Conservation (phyloP, 139 green algal genomes). For the Picochlorum costavermella region DNA sequence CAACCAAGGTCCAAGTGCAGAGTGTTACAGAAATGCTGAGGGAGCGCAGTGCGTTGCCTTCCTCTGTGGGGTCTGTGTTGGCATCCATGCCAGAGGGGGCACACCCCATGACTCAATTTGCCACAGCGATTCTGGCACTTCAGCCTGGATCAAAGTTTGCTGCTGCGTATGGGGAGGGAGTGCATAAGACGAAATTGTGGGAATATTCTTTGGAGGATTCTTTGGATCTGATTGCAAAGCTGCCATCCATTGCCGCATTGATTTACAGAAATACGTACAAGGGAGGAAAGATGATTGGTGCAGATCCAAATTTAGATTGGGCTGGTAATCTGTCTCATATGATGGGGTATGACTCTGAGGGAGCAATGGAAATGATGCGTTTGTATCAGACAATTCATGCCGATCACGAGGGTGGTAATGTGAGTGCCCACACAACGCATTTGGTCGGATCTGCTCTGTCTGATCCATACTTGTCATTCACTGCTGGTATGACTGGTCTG, state of each 20-base stretch:
- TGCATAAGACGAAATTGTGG: slow-evolving; percentile 87
- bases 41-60: slow-evolving; percentile 44
- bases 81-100: slow-evolving; percentile 61
- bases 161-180: slow-evolving; percentile 66
- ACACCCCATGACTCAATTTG: slow-evolving; percentile 94
- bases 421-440: slow-evolving; percentile 89
- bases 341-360: slow-evolving; percentile 71
- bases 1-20: slow-evolving; percentile 56
- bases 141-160: slow-evolving; percentile 81
- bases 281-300: slow-evolving; percentile 38
- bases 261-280: slow-evolving; percentile 80
- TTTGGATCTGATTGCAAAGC: slow-evolving; percentile 89
- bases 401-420: slow-evolving; percentile 90
- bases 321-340: slow-evolving; percentile 88
- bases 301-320: slow-evolving; percentile 80
- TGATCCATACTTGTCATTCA: slow-evolving; percentile 93
- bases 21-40: slow-evolving; percentile 66
- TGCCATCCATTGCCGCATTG: slow-evolving; percentile 76
- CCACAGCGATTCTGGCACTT: slow-evolving; percentile 64
- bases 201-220: slow-evolving; percentile 82
- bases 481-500: slow-evolving; percentile 88
- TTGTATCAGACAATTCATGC: slow-evolving; percentile 97
- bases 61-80: slow-evolving; percentile 62
- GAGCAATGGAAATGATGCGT: slow-evolving; percentile 83
- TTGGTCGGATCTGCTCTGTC: slow-evolving; percentile 88